A percentile compares a stretch with the other conserved stretches of the same genome.
Evolutionary conservation across 306 rosid species (phyloP).

Genomic region (Cyclanthera cordifolia): DNA sequence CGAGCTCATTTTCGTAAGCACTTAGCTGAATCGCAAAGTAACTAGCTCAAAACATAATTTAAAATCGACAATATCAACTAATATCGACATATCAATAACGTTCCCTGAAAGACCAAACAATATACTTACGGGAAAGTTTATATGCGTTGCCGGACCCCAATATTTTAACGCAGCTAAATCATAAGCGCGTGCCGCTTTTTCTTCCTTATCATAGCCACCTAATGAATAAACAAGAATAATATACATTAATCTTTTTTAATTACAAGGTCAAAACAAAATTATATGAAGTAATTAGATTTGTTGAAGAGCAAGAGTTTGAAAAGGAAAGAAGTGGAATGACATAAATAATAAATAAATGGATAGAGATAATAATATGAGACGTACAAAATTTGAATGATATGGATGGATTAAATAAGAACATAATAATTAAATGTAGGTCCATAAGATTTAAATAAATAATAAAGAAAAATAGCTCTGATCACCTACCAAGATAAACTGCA

Average conservation of each 20-base stretch:
- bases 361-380: background rate
- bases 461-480: slow-evolving; percentile 19
- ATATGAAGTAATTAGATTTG: background rate
- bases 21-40: slow-evolving; percentile 39
- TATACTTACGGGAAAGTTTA: slow-evolving; percentile 90
- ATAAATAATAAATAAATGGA: background rate
- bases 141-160: slow-evolving; percentile 98
- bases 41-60: background rate
- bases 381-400: background rate
- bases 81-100: too few relatives aligned
- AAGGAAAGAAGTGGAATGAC: background rate
- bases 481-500: slow-evolving; percentile 94
- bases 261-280: background rate
- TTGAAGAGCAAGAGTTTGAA: background rate
- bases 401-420: background rate
- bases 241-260: background rate
- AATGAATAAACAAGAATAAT: slow-evolving; percentile 20
- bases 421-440: slow-evolving; percentile 16
- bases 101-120: slow-evolving; percentile 4
- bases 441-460: slow-evolving; percentile 3
- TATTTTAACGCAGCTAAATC: slow-evolving; percentile 97
- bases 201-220: slow-evolving; percentile 99
- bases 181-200: slow-evolving; percentile 93
- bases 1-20: slow-evolving; percentile 75
- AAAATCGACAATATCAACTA: background rate